A percentile compares a stretch with the other conserved stretches of the same genome.
Evolutionary conservation across 768 basidiomycete genomes (phyloP).

Genomic region (Tubosaeta sp.): DNA sequence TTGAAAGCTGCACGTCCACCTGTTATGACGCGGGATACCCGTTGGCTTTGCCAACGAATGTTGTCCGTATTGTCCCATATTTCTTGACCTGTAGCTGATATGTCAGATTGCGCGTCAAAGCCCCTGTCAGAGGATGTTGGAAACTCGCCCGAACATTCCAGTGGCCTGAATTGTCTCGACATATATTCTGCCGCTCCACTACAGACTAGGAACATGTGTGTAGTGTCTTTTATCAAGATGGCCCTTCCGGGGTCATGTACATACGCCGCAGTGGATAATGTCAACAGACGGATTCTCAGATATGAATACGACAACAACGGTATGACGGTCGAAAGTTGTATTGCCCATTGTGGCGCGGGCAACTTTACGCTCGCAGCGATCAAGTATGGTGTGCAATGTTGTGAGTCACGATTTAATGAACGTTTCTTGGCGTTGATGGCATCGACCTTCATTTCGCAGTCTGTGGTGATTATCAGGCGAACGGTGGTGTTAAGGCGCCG

Average conservation of each 20-base stretch:
- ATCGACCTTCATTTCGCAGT: slow-evolving; percentile 35
- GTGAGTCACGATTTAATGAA: slow-evolving; percentile 32
- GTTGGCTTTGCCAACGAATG: not conserved
- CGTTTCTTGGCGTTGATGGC: not conserved
- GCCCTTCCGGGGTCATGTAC: slow-evolving; percentile 55
- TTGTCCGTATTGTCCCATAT: not conserved
- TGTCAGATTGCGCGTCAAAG: not conserved
- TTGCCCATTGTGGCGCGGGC: slow-evolving; percentile 48
- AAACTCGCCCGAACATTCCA: not conserved
- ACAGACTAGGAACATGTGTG: not conserved
- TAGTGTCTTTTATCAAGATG: slow-evolving; percentile 37
- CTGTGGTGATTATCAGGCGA: slow-evolving; percentile 64
- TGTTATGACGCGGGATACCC: slow-evolving; percentile 10
- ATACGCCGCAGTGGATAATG: slow-evolving; percentile 66
- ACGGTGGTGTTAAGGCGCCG: slow-evolving; percentile 50
- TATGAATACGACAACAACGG: slow-evolving; percentile 35
- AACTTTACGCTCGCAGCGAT: slow-evolving; percentile 66
- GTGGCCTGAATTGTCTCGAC: not conserved
- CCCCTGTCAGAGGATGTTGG: not conserved
- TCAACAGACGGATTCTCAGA: slow-evolving; percentile 56
- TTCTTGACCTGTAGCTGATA: not conserved
- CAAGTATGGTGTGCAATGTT: slow-evolving; percentile 49
- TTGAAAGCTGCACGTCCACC: not conserved
- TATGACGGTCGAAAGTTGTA: slow-evolving; percentile 61
- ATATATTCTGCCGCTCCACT: not conserved